Evolutionary conservation across 768 basidiomycete species (phyloP), one percentile per base, ranked within the genome.

Genomic region (Chalciporus piperatus): DNA sequence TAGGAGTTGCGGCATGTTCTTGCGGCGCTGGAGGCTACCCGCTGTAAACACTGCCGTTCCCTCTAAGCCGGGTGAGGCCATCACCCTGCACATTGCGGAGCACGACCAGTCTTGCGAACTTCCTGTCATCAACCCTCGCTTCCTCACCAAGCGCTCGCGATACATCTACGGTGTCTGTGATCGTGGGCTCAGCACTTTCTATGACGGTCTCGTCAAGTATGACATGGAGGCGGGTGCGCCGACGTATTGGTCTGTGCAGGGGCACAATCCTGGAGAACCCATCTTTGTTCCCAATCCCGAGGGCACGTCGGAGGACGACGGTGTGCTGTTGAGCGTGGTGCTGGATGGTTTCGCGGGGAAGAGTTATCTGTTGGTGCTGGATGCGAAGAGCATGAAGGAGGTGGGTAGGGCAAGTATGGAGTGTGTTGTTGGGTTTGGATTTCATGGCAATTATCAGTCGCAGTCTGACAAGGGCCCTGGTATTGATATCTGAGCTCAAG

Each of bases 301-400:
- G n/a, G 61, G 59, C 14, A 54, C 48, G 0, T 52, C 44, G n/a
- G n/a, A n/a, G n/a, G n/a, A n/a, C n/a, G n/a, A n/a, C n/a, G 73
- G 73, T 0, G 70, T 73, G 4, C 56, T 74, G 17, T 46, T 74
- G 45, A 70, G 54, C 14, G 67, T 74, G 12, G 71, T 71, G 28
- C 62, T 74, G 14, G 66, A 74, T 30, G 70, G 63, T 8, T 56
- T 52, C 12, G n/a, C 52, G 12, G 65, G 55, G 39, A 62, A 56
- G 58, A 74, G 73, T 28, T 68, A 65, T 48, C 52, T 74, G 16
- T 63, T 74, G 25, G 70, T 72, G 13, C 51, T 74, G 56, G 68
- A 72, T 43, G 71, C 72, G 5, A 60, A 60, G 51, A 61, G 16
- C 13, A 67, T 74, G 73, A 55, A 59, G 28, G 72, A 74, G 46